Percentiles rank a stretch among this genome's conserved stretches.
phyloP scores from a whole-genome alignment of 2,329 filamentous ascomycete genomes.

The Fusarium acutatum region DNA sequence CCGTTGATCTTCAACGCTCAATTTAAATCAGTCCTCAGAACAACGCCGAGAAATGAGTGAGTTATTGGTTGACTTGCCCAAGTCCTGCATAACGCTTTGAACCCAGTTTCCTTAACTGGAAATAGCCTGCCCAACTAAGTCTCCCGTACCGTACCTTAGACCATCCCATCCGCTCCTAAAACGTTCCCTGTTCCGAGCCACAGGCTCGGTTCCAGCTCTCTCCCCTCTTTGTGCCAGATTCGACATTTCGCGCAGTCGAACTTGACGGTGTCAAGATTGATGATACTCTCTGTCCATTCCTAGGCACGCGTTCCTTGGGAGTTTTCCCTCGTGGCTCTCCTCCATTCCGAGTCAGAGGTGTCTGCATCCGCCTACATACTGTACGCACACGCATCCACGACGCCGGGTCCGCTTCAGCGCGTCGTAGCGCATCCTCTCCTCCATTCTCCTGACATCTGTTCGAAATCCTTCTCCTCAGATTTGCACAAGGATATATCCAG shows the following conservation, averaged over 20 bases:
- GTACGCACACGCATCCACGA: slow-evolving; percentile 6
- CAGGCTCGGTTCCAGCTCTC: slow-evolving; percentile 27
- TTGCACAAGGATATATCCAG: slow-evolving; percentile 9
- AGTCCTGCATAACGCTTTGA: slow-evolving; percentile 30
- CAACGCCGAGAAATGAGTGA: slow-evolving; percentile 23
- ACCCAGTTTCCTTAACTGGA: slow-evolving; percentile 36
- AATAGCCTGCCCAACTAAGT: slow-evolving; percentile 29
- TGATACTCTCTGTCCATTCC: slow-evolving; percentile 29
- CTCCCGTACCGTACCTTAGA: slow-evolving; percentile 21
- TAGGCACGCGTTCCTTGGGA: neutral
- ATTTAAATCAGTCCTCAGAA: slow-evolving; percentile 30
- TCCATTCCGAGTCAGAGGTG: neutral
- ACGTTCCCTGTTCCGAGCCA: slow-evolving; percentile 26
- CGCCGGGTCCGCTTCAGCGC: slow-evolving; percentile 14
- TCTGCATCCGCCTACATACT: neutral
- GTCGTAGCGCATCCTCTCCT: slow-evolving; percentile 20
- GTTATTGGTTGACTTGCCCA: slow-evolving; percentile 9
- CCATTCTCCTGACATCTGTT: slow-evolving; percentile 25
- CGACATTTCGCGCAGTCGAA: slow-evolving; percentile 27
- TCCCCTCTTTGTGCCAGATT: slow-evolving; percentile 28
- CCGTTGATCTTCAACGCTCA: slow-evolving; percentile 23
- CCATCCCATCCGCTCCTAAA: slow-evolving; percentile 28
- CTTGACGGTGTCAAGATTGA: slow-evolving; percentile 11
- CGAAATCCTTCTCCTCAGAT: slow-evolving; percentile 21
- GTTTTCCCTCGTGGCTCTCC: neutral